These are phyloP conservation scores for Cladophialophora bantiana DNA, from an alignment of 2,329 filamentous ascomycete genomes.

Conservation along the genomic window DNA sequence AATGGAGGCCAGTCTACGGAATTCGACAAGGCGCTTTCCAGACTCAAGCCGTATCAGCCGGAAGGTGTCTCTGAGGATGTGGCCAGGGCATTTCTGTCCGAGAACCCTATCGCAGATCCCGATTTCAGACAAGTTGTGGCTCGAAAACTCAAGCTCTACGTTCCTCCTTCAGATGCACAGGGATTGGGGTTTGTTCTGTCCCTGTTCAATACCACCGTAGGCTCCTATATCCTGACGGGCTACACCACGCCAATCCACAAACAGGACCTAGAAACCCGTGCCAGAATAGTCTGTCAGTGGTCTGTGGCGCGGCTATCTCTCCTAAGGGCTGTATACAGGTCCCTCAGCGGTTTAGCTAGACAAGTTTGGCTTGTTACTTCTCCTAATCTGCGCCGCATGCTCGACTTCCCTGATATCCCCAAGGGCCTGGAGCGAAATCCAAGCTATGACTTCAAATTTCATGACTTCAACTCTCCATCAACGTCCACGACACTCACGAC, in stretches of 20 bases:
- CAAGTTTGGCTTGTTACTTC: conserved; percentile 62
- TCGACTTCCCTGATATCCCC: conserved; percentile 63
- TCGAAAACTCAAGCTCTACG: conserved; percentile 56
- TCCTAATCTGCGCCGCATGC: conserved; percentile 56
- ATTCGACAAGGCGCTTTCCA: conserved; percentile 26
- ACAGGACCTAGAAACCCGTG: conserved; percentile 62
- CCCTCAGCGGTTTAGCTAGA: conserved; percentile 58
- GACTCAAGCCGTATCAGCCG: conserved; percentile 43
- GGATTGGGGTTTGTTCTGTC: conserved; percentile 61
- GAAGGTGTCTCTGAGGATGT: conserved; percentile 47
- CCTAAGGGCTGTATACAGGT: conserved; percentile 59
- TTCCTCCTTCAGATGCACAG: conserved; percentile 58
- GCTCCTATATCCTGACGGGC: conserved; percentile 65
- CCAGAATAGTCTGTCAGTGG: conserved; percentile 63
- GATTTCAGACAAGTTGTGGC: conserved; percentile 58
- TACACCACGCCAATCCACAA: conserved; percentile 61
- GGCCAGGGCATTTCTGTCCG: conserved; percentile 56
- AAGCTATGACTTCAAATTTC: conserved; percentile 63
- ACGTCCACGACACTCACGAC: conserved; percentile 66
- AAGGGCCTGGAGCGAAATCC: conserved; percentile 59
- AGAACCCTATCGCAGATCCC: conserved; percentile 57
- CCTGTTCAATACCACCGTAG: conserved; percentile 61
- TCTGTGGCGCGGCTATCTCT: conserved; percentile 59
- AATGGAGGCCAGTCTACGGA: conserved; percentile 16
- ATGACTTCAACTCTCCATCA: conserved; percentile 62